A percentile compares a stretch with the other conserved stretches of the same genome.
These are phyloP conservation scores for Pichia ethanolica DNA, from an alignment of 805 yeast genomes.

Conservation along the genomic window DNA sequence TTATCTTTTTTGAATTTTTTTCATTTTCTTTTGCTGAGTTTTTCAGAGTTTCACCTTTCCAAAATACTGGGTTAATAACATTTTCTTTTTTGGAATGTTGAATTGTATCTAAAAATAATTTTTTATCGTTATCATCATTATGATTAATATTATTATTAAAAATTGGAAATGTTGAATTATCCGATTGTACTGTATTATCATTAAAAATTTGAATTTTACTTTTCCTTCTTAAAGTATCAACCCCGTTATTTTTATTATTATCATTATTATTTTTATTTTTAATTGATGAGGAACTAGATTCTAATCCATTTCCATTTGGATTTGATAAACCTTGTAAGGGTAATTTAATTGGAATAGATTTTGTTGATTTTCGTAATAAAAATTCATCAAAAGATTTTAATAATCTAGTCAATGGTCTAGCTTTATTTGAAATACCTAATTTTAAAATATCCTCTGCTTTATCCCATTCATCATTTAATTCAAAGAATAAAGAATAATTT, in stretches of 20 bases:
- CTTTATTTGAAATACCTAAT: slow-evolving; percentile 50
- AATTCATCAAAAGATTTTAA: slow-evolving; percentile 38
- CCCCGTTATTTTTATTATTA: too few relatives aligned
- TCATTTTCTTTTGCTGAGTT: slow-evolving; percentile 25
- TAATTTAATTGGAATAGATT: slow-evolving; percentile 9
- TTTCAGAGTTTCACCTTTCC: slow-evolving; percentile 56
- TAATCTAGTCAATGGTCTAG: slow-evolving; percentile 56
- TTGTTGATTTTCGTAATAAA: slow-evolving; percentile 27
- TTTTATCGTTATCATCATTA: not conserved
- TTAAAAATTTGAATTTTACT: too few relatives aligned
- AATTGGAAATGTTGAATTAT: too few relatives aligned
- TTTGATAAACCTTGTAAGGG: slow-evolving; percentile 10
- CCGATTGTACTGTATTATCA: too few relatives aligned
- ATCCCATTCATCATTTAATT: slow-evolving; percentile 35
- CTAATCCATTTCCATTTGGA: slow-evolving; percentile 21
- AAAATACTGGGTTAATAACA: slow-evolving; percentile 41
- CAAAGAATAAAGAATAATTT: slow-evolving; percentile 62
- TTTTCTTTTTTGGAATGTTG: slow-evolving; percentile 59
- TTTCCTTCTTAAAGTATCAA: too few relatives aligned
- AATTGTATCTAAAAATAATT: slow-evolving; percentile 38
- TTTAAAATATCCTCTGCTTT: slow-evolving; percentile 57
- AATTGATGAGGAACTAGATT: not conserved
- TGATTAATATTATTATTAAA: too few relatives aligned
- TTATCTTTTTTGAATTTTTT: slow-evolving; percentile 10
- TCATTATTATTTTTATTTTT: not conserved